Percentiles rank a stretch among this genome's conserved stretches.
phyloP scores from a whole-genome alignment of 495 filamentous ascomycete genomes.

The Podospora appendiculata region DNA sequence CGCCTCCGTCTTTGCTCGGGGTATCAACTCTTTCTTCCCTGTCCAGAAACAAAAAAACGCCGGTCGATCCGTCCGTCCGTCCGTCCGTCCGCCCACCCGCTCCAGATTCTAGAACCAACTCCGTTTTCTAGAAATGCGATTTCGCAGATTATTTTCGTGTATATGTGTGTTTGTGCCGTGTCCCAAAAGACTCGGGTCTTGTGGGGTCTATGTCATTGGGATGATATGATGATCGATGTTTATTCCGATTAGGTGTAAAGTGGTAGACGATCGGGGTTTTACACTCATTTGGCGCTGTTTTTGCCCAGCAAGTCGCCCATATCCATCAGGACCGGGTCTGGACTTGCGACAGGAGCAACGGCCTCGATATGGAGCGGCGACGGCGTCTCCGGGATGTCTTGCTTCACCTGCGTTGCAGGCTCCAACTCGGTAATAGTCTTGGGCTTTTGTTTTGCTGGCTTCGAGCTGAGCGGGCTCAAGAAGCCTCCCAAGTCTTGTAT shows the following conservation, averaged over 20 bases:
- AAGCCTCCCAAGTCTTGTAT: conserved; percentile 55
- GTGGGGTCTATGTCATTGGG: too few species aligned
- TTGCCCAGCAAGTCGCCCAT: conserved; percentile 41
- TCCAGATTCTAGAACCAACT: neutral
- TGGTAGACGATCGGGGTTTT: too few species aligned
- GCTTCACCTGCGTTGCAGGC: conserved; percentile 25
- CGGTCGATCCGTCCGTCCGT: neutral
- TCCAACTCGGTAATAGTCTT: conserved; percentile 23
- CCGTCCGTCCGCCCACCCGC: neutral
- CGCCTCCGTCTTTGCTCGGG: too few species aligned
- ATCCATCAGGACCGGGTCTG: conserved; percentile 42
- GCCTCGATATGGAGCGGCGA: neutral
- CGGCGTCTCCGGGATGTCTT: conserved; percentile 15
- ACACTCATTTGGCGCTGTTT: neutral
- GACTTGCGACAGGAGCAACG: neutral
- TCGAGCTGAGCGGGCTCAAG: conserved; percentile 24
- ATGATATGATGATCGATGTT: too few species aligned
- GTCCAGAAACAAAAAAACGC: neutral
- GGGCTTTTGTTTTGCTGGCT: conserved; percentile 10
- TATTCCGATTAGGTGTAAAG: too few species aligned
- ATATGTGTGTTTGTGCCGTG: too few species aligned
- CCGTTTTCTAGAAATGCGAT: neutral
- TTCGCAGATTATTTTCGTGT: neutral
- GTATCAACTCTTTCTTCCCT: neutral
- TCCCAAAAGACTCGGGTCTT: too few species aligned